Evolutionary conservation across 257 asterid species (phyloP), one percentile per base, ranked within the genome.

Genomic region (Plantago ovata): DNA sequence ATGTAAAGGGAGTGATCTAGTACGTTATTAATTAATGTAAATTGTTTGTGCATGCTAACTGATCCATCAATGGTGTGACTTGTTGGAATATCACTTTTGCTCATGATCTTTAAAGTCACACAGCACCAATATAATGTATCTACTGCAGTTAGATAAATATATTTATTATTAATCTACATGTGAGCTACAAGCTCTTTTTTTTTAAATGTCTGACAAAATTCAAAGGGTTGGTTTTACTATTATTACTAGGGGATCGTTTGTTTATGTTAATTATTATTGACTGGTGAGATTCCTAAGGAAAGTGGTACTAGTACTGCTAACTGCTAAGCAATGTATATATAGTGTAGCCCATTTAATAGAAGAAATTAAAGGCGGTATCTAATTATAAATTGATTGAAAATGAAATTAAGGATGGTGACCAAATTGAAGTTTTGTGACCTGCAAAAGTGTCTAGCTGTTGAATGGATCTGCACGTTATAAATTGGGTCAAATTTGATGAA

Each of bases 121-220:
- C 23, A 15, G 38, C 28, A 50, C n/a, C 38, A 16, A 50, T n/a
- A 50, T 50, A 50, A 16, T 50, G 23, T 20, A 20, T 50, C 9
- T 36, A 21, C 55, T 28, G 36, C 36, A 28, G 36, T 6, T 28
- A 28, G 36, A 28, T 28, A 28, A 28, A 28, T 28, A 44, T 45
- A 13, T 14, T 45, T 45, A 20, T 45, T 9, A 20, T n/a, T 45
- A 45, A n/a, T 55, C 46, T 42, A 55, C 60, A 55, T 55, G 60
- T 55, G 60, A 38, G n/a, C 32, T 54, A 5, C 40, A 15, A 38
- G 18, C 46, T 15, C 38, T 55, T 38, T 38, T 21, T n/a, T n/a
- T n/a, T n/a, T n/a, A n/a, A n/a, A 55, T 13, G 45, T 9, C 47
- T 22, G 60, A 55, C 60, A 41, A 39, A 50, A 55, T 36, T 21